phyloP scores from a whole-genome alignment of 371 early-diverging fungal genomes.

The Blyttiomyces sp. region DNA sequence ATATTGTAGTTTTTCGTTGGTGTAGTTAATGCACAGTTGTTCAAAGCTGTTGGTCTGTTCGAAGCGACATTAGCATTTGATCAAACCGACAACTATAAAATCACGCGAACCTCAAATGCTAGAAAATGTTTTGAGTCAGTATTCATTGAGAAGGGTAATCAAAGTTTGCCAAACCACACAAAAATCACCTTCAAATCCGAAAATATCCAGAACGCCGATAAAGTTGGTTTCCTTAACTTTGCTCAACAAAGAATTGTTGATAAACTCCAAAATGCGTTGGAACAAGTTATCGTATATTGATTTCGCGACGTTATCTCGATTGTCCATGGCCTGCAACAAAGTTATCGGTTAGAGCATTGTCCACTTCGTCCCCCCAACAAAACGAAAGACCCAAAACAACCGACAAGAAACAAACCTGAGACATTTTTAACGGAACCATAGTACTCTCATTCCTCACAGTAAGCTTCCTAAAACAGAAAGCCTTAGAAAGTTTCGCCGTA shows the following conservation, averaged over 20 bases:
- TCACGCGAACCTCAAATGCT: slow-evolving; percentile 18
- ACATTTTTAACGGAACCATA: slow-evolving; percentile 38
- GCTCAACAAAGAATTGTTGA: slow-evolving; percentile 49
- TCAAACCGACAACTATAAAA: not conserved
- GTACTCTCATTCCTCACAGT: slow-evolving; percentile 44
- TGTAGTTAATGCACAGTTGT: slow-evolving; percentile 68
- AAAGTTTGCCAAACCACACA: not conserved
- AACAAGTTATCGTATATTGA: slow-evolving; percentile 59
- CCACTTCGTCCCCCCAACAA: not conserved
- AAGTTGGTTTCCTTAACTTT: slow-evolving; percentile 26
- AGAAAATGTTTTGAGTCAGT: not conserved
- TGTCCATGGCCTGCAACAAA: slow-evolving; percentile 38
- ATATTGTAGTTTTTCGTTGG: slow-evolving; percentile 68
- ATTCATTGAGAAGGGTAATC: not conserved
- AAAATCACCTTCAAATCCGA: slow-evolving; percentile 60
- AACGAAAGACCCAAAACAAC: not conserved
- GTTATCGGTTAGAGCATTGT: not conserved
- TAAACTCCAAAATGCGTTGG: slow-evolving; percentile 49
- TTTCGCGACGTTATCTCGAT: slow-evolving; percentile 52
- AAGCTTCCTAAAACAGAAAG: slow-evolving; percentile 32
- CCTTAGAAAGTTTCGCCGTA: slow-evolving; percentile 22
- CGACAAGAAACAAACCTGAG: slow-evolving; percentile 25
- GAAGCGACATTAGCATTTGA: slow-evolving; percentile 1
- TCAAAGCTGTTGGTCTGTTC: slow-evolving; percentile 58
- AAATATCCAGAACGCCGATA: slow-evolving; percentile 72